Evolutionary conservation across 2,329 filamentous ascomycete genomes (phyloP).

Genomic region (Cordyceps tenuipes): DNA sequence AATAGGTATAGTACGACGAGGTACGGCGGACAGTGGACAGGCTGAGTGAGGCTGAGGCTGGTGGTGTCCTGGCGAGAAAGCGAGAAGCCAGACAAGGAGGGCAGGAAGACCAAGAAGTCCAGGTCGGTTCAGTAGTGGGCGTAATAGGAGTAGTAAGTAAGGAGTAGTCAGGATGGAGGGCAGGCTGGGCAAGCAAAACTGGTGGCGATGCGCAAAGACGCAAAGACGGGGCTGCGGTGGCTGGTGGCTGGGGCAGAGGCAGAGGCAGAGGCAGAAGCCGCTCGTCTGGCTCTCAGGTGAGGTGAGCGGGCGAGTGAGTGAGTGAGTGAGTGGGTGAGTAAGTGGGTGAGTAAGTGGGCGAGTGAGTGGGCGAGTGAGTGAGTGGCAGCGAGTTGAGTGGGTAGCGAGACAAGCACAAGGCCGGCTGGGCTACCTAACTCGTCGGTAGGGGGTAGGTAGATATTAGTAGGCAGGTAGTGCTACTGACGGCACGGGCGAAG

Average conservation of each 20-base stretch:
- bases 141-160: no score
- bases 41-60: background rate
- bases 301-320: no score
- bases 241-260: background rate
- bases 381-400: background rate
- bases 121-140: background rate
- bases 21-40: background rate
- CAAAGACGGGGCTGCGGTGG: background rate
- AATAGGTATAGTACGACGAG: background rate
- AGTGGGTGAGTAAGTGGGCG: background rate
- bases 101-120: conserved; percentile 1
- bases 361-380: background rate
- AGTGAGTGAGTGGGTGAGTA: background rate
- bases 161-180: no score
- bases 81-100: conserved; percentile 1
- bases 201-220: conserved; percentile 4
- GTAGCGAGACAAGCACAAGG: background rate
- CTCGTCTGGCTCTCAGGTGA: background rate
- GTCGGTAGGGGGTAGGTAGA: no score
- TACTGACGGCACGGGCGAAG: background rate
- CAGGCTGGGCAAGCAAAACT: background rate
- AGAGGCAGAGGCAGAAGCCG: background rate
- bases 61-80: background rate
- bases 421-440: no score
- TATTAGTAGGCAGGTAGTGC: background rate